These are phyloP conservation scores for Hysterangium stoloniferum DNA, from an alignment of 768 basidiomycete species.

Conservation along the genomic window DNA sequence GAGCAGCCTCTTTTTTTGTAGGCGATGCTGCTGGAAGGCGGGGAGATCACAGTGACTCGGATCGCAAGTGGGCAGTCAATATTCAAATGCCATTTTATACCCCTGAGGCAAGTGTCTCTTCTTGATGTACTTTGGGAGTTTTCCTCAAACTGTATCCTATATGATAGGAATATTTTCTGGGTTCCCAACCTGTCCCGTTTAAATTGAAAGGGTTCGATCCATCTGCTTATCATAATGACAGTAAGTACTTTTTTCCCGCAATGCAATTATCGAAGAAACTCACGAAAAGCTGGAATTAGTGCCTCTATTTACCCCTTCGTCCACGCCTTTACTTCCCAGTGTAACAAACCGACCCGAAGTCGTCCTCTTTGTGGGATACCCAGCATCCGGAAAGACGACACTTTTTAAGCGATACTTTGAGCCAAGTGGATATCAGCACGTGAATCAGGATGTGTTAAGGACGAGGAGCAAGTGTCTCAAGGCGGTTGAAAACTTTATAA, in stretches of 20 bases:
- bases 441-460: conserved; percentile 81
- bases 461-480: conserved; percentile 71
- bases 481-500: conserved; percentile 47
- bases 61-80: conserved; percentile 82
- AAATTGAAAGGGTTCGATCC: conserved; percentile 65
- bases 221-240: conserved; percentile 31
- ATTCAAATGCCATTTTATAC: conserved; percentile 67
- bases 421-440: conserved; percentile 61
- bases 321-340: conserved; percentile 40
- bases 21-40: conserved; percentile 86
- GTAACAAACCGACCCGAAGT: conserved; percentile 27
- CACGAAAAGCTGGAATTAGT: conserved; percentile 30
- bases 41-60: conserved; percentile 71
- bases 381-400: conserved; percentile 71
- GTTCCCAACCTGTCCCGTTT: conserved; percentile 30
- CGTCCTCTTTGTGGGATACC: conserved; percentile 55
- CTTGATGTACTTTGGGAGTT: not conserved
- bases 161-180: conserved; percentile 71
- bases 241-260: conserved; percentile 18
- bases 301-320: conserved; percentile 42
- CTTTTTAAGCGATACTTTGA: conserved; percentile 69
- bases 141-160: not conserved
- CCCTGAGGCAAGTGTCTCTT: conserved; percentile 65
- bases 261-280: too few species aligned
- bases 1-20: conserved; percentile 61